Percentiles rank a stretch among this genome's conserved stretches.
Evolutionary conservation across 1,284 basidiomycete species (phyloP).

Genomic region (Rhizopogon parksii): DNA sequence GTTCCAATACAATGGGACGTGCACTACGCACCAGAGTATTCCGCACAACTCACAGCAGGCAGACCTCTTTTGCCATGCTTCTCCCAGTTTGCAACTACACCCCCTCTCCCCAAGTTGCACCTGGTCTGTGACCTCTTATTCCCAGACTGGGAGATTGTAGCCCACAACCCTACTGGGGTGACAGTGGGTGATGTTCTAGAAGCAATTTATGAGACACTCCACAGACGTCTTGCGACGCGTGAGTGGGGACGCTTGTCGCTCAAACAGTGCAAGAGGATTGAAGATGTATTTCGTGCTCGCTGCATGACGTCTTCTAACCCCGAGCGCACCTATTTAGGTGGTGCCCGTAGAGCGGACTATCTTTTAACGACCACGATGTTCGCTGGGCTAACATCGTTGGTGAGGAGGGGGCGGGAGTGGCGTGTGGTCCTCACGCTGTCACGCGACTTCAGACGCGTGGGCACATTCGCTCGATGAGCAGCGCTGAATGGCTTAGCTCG

Average conservation of each 20-base stretch:
- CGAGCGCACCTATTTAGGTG: constrained; percentile 27
- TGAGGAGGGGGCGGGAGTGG: constrained; percentile 31
- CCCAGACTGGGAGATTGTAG: constrained; percentile 31
- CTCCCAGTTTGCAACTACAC: constrained; percentile 35
- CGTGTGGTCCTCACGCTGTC: constrained; percentile 38
- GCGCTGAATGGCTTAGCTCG: background rate
- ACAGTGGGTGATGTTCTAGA: constrained; percentile 42
- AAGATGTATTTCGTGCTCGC: constrained; percentile 36
- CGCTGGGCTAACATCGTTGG: constrained; percentile 39
- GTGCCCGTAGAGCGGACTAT: constrained; percentile 42
- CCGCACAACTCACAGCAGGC: constrained; percentile 21
- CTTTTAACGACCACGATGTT: constrained; percentile 41
- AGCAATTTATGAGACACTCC: constrained; percentile 35
- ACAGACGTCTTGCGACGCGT: constrained; percentile 28
- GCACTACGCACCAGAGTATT: constrained; percentile 32
- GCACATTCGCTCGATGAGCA: background rate
- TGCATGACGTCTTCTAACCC: constrained; percentile 30
- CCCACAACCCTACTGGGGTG: constrained; percentile 33
- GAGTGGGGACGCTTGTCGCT: constrained; percentile 39
- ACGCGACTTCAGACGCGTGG: constrained; percentile 15
- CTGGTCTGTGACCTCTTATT: constrained; percentile 42
- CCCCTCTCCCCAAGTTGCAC: constrained; percentile 31
- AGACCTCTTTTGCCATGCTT: constrained; percentile 24
- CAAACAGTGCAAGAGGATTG: constrained; percentile 36
- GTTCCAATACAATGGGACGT: constrained; percentile 42